A percentile compares a stretch with the other conserved stretches of the same genome.
Conservation (phyloP, 352 stramenopile species). For the Thalassiosira livingstoniorum region DNA sequence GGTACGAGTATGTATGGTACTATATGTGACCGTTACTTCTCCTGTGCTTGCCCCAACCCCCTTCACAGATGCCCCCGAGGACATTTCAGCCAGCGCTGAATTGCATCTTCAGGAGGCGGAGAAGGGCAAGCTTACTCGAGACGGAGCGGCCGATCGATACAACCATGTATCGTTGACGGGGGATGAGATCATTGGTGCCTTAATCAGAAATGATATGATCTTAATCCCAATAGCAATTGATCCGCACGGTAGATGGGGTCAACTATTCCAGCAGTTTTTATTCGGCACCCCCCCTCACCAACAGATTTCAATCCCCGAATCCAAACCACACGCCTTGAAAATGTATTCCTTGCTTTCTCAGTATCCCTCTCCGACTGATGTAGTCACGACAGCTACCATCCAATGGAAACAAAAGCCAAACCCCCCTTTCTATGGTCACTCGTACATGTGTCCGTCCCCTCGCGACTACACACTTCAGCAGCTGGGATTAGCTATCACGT, state of each 20-base stretch:
- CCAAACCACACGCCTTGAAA: neutral
- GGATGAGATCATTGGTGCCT: constrained; percentile 1
- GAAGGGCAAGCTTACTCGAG: neutral
- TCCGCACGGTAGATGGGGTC: constrained; percentile 2
- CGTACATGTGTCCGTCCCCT: neutral
- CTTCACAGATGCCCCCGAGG: neutral
- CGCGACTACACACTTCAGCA: constrained; percentile 2
- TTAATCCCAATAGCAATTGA: constrained; percentile 3
- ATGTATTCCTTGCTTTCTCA: neutral
- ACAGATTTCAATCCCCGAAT: neutral
- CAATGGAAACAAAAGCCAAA: neutral
- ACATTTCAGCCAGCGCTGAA: neutral
- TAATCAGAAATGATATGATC: constrained; percentile 1
- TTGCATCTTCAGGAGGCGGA: constrained; percentile 3
- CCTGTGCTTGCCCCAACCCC: neutral
- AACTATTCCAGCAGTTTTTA: neutral
- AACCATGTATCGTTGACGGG: neutral
- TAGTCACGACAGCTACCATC: neutral
- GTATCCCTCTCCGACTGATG: neutral
- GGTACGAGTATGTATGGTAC: no score
- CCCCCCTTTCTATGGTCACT: neutral
- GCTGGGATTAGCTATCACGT: neutral
- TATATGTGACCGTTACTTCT: constrained; percentile 4
- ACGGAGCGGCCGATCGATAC: neutral
- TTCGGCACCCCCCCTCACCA: neutral